Evolutionary conservation across 306 rosid species (phyloP).

Genomic region (Prunus davidiana): DNA sequence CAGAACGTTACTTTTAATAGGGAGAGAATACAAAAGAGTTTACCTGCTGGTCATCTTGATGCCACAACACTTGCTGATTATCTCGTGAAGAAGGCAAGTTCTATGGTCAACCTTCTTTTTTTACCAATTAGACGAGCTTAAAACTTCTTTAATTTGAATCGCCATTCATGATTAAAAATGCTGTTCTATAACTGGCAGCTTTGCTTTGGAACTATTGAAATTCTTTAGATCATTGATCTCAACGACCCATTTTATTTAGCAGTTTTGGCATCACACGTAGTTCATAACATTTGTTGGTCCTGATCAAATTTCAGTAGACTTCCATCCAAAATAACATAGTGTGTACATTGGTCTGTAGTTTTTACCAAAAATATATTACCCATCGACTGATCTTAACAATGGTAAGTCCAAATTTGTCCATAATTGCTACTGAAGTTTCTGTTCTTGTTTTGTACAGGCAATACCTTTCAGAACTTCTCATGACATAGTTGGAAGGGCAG

Average conservation of each 20-base stretch:
- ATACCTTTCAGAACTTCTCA: slow-evolving; percentile 94
- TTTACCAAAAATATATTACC: too few species aligned
- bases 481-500: slow-evolving; percentile 80
- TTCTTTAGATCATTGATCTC: background rate
- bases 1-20: slow-evolving; percentile 68
- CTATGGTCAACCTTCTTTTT: slow-evolving; percentile 13
- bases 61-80: slow-evolving; percentile 99
- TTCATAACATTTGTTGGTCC: background rate
- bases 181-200: background rate
- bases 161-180: background rate
- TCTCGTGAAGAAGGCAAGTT: slow-evolving; percentile 85
- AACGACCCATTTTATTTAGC: background rate
- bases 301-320: too few species aligned
- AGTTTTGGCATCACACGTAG: background rate
- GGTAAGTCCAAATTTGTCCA: background rate
- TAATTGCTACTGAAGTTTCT: background rate
- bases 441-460: slow-evolving; percentile 47
- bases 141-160: background rate
- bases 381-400: too few species aligned
- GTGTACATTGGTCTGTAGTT: background rate
- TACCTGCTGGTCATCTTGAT: slow-evolving; percentile 97
- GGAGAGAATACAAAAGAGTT: slow-evolving; percentile 73
- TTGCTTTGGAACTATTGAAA: background rate
- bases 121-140: background rate
- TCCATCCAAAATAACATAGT: too few species aligned